Evolutionary conservation across 225 moss, liverwort and hornwort genomes (phyloP).

Genomic region (Rhytidiadelphus loreus): DNA sequence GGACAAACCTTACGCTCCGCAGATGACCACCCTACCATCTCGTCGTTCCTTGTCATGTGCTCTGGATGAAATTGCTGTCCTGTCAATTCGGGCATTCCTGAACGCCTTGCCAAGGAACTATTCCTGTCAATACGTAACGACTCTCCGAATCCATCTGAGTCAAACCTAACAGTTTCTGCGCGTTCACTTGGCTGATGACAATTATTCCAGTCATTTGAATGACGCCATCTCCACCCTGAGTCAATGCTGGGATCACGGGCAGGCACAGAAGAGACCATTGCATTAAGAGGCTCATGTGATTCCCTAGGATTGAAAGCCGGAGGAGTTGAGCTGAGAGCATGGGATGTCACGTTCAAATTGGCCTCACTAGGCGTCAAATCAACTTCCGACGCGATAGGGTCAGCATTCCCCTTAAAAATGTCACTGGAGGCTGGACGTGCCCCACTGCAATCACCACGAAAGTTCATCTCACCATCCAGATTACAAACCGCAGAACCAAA

Average conservation of each 20-base stretch:
- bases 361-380: constrained; percentile 2
- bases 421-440: background rate
- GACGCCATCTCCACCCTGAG: constrained; percentile 12
- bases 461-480: constrained; percentile 25
- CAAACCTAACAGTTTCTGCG: background rate
- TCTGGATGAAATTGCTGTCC: constrained; percentile 36
- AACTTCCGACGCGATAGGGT: background rate
- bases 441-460: constrained; percentile 8
- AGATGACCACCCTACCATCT: constrained; percentile 33
- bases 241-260: background rate
- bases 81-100: constrained; percentile 22
- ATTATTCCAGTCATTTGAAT: constrained; percentile 22
- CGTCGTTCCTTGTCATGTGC: constrained; percentile 20
- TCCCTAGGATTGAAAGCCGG: constrained; percentile 10
- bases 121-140: constrained; percentile 25
- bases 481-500: constrained; percentile 5
- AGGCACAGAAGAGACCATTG: background rate
- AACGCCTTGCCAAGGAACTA: constrained; percentile 27
- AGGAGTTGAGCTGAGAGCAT: background rate
- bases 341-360: background rate
- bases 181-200: background rate
- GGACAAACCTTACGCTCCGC: constrained; percentile 2
- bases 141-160: constrained; percentile 7
- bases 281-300: background rate
- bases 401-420: background rate